Evolutionary conservation across 2,329 filamentous ascomycete species (phyloP).

Genomic region (Elsinoe ampelina): DNA sequence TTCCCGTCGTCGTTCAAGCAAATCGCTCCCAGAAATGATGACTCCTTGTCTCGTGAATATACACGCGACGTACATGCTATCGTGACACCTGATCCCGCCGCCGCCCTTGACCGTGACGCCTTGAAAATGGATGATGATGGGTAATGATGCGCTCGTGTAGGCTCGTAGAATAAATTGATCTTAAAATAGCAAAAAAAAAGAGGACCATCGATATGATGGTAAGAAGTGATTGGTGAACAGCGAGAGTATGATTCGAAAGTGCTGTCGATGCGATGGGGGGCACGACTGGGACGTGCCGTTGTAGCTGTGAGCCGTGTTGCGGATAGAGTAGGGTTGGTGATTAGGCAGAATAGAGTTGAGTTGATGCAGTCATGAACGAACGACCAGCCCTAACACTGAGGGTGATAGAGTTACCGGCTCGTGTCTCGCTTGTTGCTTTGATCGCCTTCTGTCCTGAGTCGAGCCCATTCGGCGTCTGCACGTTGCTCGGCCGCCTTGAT

Average conservation of each 20-base stretch:
- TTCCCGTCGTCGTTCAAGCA: background rate
- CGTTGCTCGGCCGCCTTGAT: constrained; percentile 40
- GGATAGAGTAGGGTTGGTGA: background rate
- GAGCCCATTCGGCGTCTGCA: constrained; percentile 23
- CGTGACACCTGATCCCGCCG: background rate
- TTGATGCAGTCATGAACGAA: background rate
- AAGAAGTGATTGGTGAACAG: background rate
- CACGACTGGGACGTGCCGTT: constrained; percentile 3
- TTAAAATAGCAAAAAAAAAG: background rate
- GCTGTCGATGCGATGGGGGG: background rate
- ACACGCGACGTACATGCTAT: constrained; percentile 8
- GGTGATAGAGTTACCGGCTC: background rate
- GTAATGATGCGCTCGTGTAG: background rate
- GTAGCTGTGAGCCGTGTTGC: background rate
- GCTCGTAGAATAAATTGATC: background rate
- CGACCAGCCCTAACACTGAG: background rate
- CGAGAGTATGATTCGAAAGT: background rate
- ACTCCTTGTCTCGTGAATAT: background rate
- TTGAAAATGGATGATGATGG: background rate
- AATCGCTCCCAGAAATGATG: background rate
- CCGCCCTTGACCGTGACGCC: background rate
- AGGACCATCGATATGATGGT: background rate
- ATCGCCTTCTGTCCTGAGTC: constrained; percentile 2
- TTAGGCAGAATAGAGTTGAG: too few species aligned
- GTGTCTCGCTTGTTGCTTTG: constrained; percentile 9